Conservation (phyloP, 805 yeast species). For the Nematodospora valgi region DNA sequence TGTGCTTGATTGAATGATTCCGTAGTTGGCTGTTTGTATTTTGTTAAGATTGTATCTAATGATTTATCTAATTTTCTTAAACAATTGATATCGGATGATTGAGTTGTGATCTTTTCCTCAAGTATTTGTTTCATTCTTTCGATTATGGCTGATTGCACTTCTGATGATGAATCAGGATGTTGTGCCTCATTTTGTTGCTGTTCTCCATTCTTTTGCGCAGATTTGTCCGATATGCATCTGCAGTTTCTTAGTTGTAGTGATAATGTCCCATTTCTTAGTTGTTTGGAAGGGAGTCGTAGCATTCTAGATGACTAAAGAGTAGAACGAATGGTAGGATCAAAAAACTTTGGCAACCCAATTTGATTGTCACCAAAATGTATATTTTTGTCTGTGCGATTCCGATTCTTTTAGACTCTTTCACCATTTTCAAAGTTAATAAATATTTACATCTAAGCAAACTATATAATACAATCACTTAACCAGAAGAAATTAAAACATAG, state of each 20-base stretch:
- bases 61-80: slow-evolving; percentile 18
- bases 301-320: neutral
- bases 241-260: neutral
- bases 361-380: too few species aligned
- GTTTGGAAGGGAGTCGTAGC: too few species aligned
- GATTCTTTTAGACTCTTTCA: too few species aligned
- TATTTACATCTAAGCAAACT: too few species aligned
- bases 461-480: too few species aligned
- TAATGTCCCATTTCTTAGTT: too few species aligned
- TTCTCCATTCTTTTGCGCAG: neutral
- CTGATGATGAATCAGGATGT: slow-evolving; percentile 5
- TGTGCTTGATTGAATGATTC: slow-evolving; percentile 1
- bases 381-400: too few species aligned
- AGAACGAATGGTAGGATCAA: neutral
- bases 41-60: slow-evolving; percentile 12
- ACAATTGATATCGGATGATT: slow-evolving; percentile 11
- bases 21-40: slow-evolving; percentile 8
- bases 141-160: slow-evolving; percentile 23
- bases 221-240: neutral
- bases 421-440: too few species aligned
- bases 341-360: too few species aligned
- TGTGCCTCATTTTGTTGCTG: neutral
- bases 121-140: slow-evolving; percentile 33
- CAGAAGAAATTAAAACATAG: too few species aligned
- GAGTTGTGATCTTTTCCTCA: slow-evolving; percentile 21